Evolutionary conservation across 2,329 filamentous ascomycete genomes (phyloP), one percentile per base, ranked within the genome.

Genomic region (Biscogniauxia marginata): DNA sequence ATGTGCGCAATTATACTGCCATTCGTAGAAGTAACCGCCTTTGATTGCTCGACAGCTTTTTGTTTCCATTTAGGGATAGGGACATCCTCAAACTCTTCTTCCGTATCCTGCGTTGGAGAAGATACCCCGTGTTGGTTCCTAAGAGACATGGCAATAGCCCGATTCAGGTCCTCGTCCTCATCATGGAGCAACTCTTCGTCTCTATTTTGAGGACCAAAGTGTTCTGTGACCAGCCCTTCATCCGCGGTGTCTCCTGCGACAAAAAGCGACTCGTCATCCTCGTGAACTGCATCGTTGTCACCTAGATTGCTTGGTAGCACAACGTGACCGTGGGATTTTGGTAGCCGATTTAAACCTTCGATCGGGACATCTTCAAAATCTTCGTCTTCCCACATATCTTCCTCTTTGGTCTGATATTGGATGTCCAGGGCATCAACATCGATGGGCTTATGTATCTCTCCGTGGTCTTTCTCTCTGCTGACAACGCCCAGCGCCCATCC

Each of bases 401-500:
- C 79, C 2, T 83, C 77, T 58, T 83, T 80, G 1, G 79, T 77
- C 50, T 84, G 80, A 22, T 84, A 82, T 39, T 80, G 78, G 25
- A 85, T 77, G 54, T 79, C 78, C 65, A 83, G 80, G 53, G 77
- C 84, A 70, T 99, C 95, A 18, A 99, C 84, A 69, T 98, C 92
- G 58, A 99, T 98, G 0, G 95, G 93, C 70, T 92, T 96, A 60
- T 93, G 88, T 23, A 85, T 84, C 60, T 90, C 83, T 2, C 91
- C 92, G 46, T 87, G 82, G 50, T 95, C 85, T 62, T 90, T 96
- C 57, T 91, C 88, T 59, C 87, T 91, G 59, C 88, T 92, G 20
- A 99, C 93, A 22, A 99, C 95, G 52, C 95, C 95, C 5, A 99
- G 77, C 0, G 93, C 93, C 92, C 93, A 99, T 4, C 95, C 95